These are phyloP conservation scores for Moricandia arvensis DNA, from an alignment of 345 rosid genomes.

Conservation along the genomic window DNA sequence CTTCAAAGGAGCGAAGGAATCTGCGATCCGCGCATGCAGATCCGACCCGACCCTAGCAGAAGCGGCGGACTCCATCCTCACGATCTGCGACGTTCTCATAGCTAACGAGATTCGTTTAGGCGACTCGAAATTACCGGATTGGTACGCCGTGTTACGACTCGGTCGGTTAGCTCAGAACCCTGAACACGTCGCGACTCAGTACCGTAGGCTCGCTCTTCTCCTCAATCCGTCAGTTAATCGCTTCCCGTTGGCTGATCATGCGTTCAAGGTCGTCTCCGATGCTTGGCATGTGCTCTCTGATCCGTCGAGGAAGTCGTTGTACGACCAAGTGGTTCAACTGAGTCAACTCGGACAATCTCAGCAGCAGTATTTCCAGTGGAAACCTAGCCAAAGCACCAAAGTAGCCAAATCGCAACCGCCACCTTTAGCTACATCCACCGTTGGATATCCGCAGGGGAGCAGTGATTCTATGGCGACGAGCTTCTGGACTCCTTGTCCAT, in stretches of 20 bases:
- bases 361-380: conserved; percentile 19
- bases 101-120: conserved; percentile 50
- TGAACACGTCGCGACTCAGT: conserved; percentile 80
- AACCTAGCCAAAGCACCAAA: conserved; percentile 19
- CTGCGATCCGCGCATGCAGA: conserved; percentile 82
- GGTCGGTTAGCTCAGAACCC: conserved; percentile 56
- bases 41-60: conserved; percentile 64
- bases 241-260: conserved; percentile 74
- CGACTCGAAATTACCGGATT: conserved; percentile 51
- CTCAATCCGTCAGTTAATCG: conserved; percentile 62
- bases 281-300: conserved; percentile 83
- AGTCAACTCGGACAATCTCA: conserved; percentile 47
- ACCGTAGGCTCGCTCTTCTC: conserved; percentile 69
- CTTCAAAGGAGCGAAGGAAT: conserved; percentile 69
- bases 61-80: conserved; percentile 65
- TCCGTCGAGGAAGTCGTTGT: conserved; percentile 60
- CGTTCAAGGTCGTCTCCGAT: conserved; percentile 65
- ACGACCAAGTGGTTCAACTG: conserved; percentile 68
- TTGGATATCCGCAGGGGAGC: conserved; percentile 12
- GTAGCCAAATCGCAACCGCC: not conserved
- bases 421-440: conserved; percentile 13
- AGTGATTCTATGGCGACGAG: conserved; percentile 39
- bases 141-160: conserved; percentile 84
- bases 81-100: conserved; percentile 74
- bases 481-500: conserved; percentile 97